Percentiles rank a stretch among this genome's conserved stretches.
These are phyloP conservation scores for Obelidium mucronatum DNA, from an alignment of 192 early-diverging fungal species.

Conservation along the genomic window DNA sequence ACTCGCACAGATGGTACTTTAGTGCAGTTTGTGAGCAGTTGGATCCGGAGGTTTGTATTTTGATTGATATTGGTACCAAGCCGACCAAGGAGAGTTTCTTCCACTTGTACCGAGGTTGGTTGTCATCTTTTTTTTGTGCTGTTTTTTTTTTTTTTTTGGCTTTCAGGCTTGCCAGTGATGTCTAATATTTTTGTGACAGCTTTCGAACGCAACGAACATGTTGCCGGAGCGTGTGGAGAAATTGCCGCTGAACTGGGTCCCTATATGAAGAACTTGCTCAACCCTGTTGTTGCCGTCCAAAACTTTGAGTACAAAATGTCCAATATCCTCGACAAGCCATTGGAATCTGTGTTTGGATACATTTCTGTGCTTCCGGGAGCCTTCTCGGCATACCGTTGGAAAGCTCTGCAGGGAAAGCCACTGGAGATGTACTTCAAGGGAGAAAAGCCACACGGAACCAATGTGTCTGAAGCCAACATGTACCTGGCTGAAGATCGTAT, in stretches of 20 bases:
- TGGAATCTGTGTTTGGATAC: slow-evolving; percentile 78
- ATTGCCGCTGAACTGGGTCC: slow-evolving; percentile 67
- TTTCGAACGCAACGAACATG: slow-evolving; percentile 70
- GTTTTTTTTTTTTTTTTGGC: background rate
- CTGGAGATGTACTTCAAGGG: slow-evolving; percentile 76
- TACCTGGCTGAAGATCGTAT: slow-evolving; percentile 84
- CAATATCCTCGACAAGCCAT: slow-evolving; percentile 81
- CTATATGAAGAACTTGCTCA: slow-evolving; percentile 69
- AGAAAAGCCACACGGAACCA: slow-evolving; percentile 56
- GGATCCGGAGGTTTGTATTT: slow-evolving; percentile 71
- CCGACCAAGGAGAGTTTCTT: slow-evolving; percentile 66
- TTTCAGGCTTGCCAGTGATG: background rate
- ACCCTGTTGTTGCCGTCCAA: slow-evolving; percentile 78
- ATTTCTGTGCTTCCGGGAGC: slow-evolving; percentile 85
- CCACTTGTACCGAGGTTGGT: slow-evolving; percentile 56
- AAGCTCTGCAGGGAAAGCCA: slow-evolving; percentile 67
- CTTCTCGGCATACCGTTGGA: slow-evolving; percentile 78
- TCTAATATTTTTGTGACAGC: slow-evolving; percentile 53
- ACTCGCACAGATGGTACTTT: slow-evolving; percentile 77
- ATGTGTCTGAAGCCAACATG: slow-evolving; percentile 50
- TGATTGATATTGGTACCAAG: slow-evolving; percentile 79
- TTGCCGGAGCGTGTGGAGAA: slow-evolving; percentile 84
- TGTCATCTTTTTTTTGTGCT: slow-evolving; percentile 16
- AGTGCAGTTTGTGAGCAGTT: slow-evolving; percentile 72
- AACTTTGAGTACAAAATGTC: slow-evolving; percentile 92